phyloP scores from a whole-genome alignment of 495 filamentous ascomycete species.

The Pseudevernia furfuracea region DNA sequence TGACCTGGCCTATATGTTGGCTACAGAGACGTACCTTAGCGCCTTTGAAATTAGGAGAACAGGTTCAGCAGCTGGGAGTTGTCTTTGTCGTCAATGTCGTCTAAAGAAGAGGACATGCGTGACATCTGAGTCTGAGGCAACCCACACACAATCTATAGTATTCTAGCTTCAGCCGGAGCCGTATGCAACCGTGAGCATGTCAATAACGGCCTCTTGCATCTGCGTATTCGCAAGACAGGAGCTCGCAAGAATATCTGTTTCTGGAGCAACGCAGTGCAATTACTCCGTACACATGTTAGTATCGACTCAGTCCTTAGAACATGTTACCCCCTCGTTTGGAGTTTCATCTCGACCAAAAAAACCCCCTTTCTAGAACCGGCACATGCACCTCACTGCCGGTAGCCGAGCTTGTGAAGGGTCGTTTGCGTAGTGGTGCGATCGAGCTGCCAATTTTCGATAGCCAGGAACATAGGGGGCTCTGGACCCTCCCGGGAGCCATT shows the following conservation, averaged over 20 bases:
- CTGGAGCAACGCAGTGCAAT: not conserved
- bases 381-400: not conserved
- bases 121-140: not conserved
- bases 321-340: not conserved
- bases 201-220: not conserved
- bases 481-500: not conserved
- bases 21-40: too few species aligned
- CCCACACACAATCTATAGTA: not conserved
- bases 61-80: not conserved
- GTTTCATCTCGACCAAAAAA: not conserved
- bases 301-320: not conserved
- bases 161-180: not conserved
- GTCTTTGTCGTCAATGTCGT: not conserved
- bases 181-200: not conserved
- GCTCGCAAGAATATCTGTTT: not conserved
- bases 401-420: not conserved
- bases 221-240: not conserved
- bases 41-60: too few species aligned
- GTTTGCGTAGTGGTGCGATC: not conserved
- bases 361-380: not conserved
- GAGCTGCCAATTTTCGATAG: not conserved
- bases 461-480: not conserved
- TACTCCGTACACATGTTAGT: not conserved
- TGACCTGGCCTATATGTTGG: too few species aligned
- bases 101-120: not conserved